Base-by-base conservation (phyloP, 805 yeast genomes). In the Lipomyces yamanashiensis region DNA sequence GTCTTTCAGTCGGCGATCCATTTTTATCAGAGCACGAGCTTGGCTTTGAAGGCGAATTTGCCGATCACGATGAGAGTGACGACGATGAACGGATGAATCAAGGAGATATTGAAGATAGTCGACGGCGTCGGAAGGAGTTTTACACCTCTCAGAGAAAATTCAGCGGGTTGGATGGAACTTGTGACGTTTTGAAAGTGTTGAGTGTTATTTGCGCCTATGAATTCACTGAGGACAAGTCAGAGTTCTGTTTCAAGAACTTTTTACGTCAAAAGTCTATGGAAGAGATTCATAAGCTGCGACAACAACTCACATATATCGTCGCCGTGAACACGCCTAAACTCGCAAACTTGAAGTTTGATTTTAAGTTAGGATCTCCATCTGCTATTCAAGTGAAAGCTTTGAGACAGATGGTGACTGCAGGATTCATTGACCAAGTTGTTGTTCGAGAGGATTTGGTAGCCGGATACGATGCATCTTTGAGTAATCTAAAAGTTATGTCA, bases 1-100 rank as follows among this genome's bases (percentile, higher is more conserved):
- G 92, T 0, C 77, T 95, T 39, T 87, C 98, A 0, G 98, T 95
- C 50, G 98, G 98, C 5, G 96, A 92, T 71, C 97, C 96, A 15
- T 92, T 91, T 70, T 76, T 90, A 40, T 81, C 81, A 47, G 96
- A 89, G 73, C 84, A 83, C 67, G 97, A 90, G 71, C 74, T 90
- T 10, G 93, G 95, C 0, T 78, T 88, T 34, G 73, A 70, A 71
- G 62, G 23, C 37, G 55, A 61, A 15, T 62, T 66, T 40, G 50
- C 62, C 51, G 63, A 69, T 53, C 67, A 73, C 51, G 65, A 72
- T 21, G 75, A 73, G 1, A 76, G 71, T 3, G 74, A 67, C 7
- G 77, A 74, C 12, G 76, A 76, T 2, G 51, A 69, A 9, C 43
- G 43, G 2, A 48, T 36, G 73, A 56, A 74, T 74, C 62, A 77